These are phyloP conservation scores for Macadamia integrifolia DNA, from an alignment of 164 flowering plant genomes.

Conservation along the genomic window DNA sequence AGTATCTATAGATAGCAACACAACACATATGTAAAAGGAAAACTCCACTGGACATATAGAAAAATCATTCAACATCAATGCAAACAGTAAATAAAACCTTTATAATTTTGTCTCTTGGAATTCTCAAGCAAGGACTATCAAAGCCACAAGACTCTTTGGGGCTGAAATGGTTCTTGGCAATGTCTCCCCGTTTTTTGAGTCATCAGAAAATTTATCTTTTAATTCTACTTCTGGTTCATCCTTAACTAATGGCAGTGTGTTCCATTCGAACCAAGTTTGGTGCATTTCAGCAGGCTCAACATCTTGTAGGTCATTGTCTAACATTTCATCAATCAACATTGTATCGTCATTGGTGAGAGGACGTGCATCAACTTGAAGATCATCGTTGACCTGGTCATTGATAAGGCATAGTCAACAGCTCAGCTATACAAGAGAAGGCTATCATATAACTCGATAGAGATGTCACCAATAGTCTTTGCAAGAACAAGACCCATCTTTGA, in stretches of 20 bases:
- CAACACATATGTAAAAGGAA: no score
- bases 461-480: conserved; percentile 7
- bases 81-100: conserved; percentile 27
- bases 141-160: conserved; percentile 7
- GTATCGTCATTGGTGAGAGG: neutral
- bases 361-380: no score
- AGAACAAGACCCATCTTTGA: conserved; percentile 8
- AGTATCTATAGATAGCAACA: neutral
- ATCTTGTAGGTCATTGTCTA: conserved; percentile 7
- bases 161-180: conserved; percentile 11
- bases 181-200: conserved; percentile 15
- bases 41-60: neutral
- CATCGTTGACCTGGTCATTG: no score
- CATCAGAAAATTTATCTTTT: conserved; percentile 13
- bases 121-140: conserved; percentile 9
- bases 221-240: conserved; percentile 21
- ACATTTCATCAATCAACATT: neutral
- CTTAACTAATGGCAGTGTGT: neutral
- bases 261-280: conserved; percentile 11
- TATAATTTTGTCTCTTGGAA: conserved; percentile 13
- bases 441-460: neutral
- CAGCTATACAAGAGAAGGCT: no score
- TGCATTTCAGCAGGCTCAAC: conserved; percentile 15
- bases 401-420: no score
- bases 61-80: neutral